Percentiles rank a stretch among this genome's conserved stretches.
Evolutionary conservation across 305 asterid genomes (phyloP).

Genomic region (Fraxinus baroniana): DNA sequence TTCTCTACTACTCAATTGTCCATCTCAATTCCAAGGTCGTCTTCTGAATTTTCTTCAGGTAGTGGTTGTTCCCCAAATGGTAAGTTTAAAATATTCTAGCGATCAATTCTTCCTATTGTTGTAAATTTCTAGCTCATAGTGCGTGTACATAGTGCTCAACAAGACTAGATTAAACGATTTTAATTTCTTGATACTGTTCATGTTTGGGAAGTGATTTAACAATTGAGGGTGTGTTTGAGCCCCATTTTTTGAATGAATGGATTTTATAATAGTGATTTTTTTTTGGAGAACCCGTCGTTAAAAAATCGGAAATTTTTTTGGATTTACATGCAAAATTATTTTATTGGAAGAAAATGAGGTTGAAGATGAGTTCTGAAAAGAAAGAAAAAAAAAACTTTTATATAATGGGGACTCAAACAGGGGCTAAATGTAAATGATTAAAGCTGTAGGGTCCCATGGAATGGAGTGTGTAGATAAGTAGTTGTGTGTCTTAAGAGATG

Average conservation of each 20-base stretch:
- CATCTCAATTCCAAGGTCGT: conserved; percentile 62
- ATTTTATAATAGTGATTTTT: neutral
- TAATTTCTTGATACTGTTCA: neutral
- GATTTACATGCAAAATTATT: neutral
- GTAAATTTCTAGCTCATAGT: neutral
- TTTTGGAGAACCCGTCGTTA: neutral
- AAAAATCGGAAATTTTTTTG: neutral
- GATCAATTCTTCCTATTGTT: neutral
- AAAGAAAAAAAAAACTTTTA: neutral
- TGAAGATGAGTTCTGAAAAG: neutral
- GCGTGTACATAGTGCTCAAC: neutral
- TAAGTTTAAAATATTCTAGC: conserved; percentile 26
- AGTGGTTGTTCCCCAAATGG: conserved; percentile 57
- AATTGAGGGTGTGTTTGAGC: neutral
- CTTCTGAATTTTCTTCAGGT: conserved; percentile 58
- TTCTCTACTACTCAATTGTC: conserved; percentile 75
- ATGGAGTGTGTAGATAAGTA: neutral
- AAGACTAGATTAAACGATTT: neutral
- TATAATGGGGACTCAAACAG: neutral
- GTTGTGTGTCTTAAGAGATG: neutral
- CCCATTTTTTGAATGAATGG: neutral
- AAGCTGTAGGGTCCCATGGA: neutral
- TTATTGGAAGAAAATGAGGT: neutral
- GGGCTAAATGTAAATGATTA: neutral
- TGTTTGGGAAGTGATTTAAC: neutral